Evolutionary conservation across 371 early-diverging fungal species (phyloP), one percentile per base, ranked within the genome.

Genomic region (Mortierella sp.): DNA sequence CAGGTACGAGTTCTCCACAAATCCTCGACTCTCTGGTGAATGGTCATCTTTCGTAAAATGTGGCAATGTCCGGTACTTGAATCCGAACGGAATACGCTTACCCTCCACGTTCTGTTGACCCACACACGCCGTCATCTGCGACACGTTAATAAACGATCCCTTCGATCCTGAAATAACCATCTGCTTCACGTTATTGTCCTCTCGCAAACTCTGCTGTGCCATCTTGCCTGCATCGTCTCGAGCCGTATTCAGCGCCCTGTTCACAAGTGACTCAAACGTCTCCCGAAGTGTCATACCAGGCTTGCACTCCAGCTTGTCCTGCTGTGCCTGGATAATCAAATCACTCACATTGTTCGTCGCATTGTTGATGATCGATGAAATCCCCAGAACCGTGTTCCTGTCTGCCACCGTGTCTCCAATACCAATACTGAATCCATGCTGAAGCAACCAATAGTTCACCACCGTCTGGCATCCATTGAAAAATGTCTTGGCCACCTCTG

Each of bases 71-170:
- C 99, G 93, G 82, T 96, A 90, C 79, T 92, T 90, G 89, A 99
- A 99, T 4, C 99, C 99, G 75, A 96, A 98, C 14, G 99, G 98
- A 84, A 99, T 99, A 75, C 99, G 95, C 82, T 96, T 96, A 75
- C 99, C 99, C 84, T 99, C 99, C 15, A 99, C 99, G 86, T 97
- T 98, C 84, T 99, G 99, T 86, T 99, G 99, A 50, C 99, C 99
- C 51, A 99, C 99, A 93, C 97, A 97, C 29, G 99, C 99, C 55
- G 97, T 91, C 95, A 99, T 98, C 86, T 99, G 99, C 25, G 99
- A 98, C 58, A 99, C 95, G 81, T 99, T 99, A 75, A 99, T 97
- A 74, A 92, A 95, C 29, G 97, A 96, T 62, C 99, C 99, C 85
- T 99, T 99, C 29, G 98, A 96, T 67, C 99, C 99, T 43, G 99